Base-by-base conservation (phyloP, 2,329 filamentous ascomycete genomes). In the Alternaria consortialis region DNA sequence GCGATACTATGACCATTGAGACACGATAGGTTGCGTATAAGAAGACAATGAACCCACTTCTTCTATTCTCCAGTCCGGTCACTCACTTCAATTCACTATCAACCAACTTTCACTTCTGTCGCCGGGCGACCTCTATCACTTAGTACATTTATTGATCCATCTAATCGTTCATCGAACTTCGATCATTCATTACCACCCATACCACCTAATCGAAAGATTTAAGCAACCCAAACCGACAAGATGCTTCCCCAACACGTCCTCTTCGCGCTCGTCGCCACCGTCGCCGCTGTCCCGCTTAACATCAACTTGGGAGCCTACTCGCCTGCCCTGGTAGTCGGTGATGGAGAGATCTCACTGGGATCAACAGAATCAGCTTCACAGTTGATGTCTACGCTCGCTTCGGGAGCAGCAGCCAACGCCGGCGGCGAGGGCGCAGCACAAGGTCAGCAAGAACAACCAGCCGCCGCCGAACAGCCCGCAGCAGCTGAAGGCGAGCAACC, bases 231-330 rank as follows among this genome's bases (percentile, higher is more conserved):
- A 66, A 68, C 56, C 66, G 56, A 63, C 67, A 76, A 76, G 31
- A 80, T 80, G 78, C 75, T 76, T 71, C 68, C 76, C 61, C 77
- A 79, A 71, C 64, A 76, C 66, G 63, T 79, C 53, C 68, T 80
- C 66, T 60, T 79, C 43, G 69, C 76, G 54, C 71, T 78, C 42
- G 70, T 75, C 58, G 75, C 75, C 60, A 67, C 74, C 60, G 73
- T 79, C 67, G 69, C 74, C 53, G 79, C 80, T 58, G 74, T 83
- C 47, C 82, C 82, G 29, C 80, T 84, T 52, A 84, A 84, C 79
- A 84, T 84, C 80, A 84, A 84, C 75, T 77, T 84, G 53, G 83
- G 82, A 54, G 82, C 83, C 32, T 84, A 84, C 70, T 84, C 82
- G 43, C 83, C 82, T 51, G 83, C 83, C 66, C 68, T 84, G 77